phyloP scores from a whole-genome alignment of 139 green algal genomes.

The Tetratostichococcus sp. region DNA sequence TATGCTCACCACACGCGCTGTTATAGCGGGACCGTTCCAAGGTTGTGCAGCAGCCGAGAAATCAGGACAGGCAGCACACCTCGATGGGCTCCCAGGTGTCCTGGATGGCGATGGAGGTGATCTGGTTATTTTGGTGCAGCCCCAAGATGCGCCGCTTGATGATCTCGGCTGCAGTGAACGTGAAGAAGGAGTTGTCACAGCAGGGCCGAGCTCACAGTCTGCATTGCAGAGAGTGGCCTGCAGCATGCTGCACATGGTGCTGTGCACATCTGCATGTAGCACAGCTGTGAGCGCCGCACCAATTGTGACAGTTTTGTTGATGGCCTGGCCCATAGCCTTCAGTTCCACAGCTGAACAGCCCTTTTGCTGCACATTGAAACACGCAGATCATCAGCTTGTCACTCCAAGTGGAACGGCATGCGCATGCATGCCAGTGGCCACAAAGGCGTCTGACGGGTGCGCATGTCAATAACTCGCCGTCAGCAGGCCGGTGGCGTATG shows the following conservation, averaged over 20 bases:
- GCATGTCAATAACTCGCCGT: constrained; percentile 36
- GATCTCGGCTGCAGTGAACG: constrained; percentile 66
- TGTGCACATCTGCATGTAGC: no score
- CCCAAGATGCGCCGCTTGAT: constrained; percentile 80
- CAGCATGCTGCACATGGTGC: no score
- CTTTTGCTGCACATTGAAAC: constrained; percentile 50
- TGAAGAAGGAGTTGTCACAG: no score
- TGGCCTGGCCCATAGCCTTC: constrained; percentile 85
- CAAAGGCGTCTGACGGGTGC: no score
- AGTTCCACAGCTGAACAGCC: constrained; percentile 56
- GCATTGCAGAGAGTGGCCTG: no score
- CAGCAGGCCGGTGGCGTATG: constrained; percentile 68
- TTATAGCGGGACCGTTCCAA: no score
- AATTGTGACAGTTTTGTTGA: constrained; percentile 86
- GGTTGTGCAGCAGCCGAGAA: no score
- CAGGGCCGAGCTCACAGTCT: no score
- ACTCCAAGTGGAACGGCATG: no score
- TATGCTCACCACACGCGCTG: no score
- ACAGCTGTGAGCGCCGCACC: constrained; percentile 25
- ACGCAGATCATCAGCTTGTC: neutral
- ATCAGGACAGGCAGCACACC: no score
- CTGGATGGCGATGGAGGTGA: constrained; percentile 47
- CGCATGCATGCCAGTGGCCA: no score
- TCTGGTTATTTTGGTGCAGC: constrained; percentile 74
- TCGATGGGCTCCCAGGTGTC: constrained; percentile 66